Evolutionary conservation across 1,284 basidiomycete species (phyloP), one percentile per base, ranked within the genome.

Genomic region (Anthracocystis setariae): DNA sequence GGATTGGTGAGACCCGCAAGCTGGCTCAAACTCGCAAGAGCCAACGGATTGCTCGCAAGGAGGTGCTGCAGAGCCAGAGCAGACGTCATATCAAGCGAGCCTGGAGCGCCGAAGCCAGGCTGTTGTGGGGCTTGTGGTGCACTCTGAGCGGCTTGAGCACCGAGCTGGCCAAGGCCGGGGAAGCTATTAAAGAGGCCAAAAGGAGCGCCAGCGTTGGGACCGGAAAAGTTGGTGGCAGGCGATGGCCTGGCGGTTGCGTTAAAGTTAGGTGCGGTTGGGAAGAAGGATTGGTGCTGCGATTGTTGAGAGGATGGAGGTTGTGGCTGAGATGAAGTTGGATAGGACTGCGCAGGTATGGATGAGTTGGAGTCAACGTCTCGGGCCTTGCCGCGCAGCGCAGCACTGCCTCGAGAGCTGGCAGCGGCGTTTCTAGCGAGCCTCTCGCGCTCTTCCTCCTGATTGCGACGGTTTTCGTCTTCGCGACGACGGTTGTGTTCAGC

Each of bases 31-130:
- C 71, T 69, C n/a, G 71, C 71, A 8, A 73, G 66, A 8, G 76
- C 78, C 17, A 77, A 51, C 9, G 80, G 79, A 27, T 80, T 82
- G 62, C 68, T 71, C 33, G 73, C 63, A 15, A 82, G 57, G 12
- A 82, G 65, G 48, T 82, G 78, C 59, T 82, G 80, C 20, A 82
- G 56, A n/a, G 80, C 80, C n/a, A 82, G 59, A 20, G 77, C 76
- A 7, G 77, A 79, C 7, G 77, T 77, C 55, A 82, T 67, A 53
- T 82, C 80, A 43, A 74, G 56, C 20, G 64, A 53, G n/a, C 56
- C 56, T 7, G 47, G n/a, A 29, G n/a, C 56, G 18, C 47, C 53
- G 18, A 63, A 62, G 25, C 45, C 60, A 32, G 57, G 50, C 18
- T 60, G 65, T 3, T 61, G 27, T 0, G 53, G 13, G 8, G 45